phyloP scores from a whole-genome alignment of 805 yeast genomes.

The Candida namnaoensis region DNA sequence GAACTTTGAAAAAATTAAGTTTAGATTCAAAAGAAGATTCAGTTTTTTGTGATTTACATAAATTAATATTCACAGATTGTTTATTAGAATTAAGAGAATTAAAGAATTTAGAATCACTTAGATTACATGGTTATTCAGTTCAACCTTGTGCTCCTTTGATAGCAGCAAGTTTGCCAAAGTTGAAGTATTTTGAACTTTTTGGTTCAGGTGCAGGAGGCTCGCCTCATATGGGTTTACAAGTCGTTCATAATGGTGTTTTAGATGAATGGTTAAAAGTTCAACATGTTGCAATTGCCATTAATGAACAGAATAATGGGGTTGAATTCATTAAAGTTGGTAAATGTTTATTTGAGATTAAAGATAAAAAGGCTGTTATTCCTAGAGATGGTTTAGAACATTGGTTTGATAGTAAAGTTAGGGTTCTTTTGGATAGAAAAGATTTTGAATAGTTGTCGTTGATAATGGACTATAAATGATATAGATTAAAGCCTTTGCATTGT shows the following conservation, averaged over 20 bases:
- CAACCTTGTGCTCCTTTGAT: conserved; percentile 21
- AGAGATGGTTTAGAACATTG: conserved; percentile 37
- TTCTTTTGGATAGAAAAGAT: conserved; percentile 6
- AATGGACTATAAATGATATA: too few species aligned
- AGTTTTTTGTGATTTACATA: conserved; percentile 21
- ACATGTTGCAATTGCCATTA: conserved; percentile 37
- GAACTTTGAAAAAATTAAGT: conserved; percentile 24
- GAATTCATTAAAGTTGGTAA: conserved; percentile 38
- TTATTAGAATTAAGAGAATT: conserved; percentile 13
- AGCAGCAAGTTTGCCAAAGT: conserved; percentile 14
- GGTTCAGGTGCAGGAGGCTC: conserved; percentile 44
- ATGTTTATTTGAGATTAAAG: conserved; percentile 34
- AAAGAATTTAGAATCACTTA: conserved; percentile 23
- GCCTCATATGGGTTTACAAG: conserved; percentile 46
- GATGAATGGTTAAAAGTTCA: conserved; percentile 53
- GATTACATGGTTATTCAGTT: conserved; percentile 30
- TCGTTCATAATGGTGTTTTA: conserved; percentile 41
- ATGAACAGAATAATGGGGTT: conserved; percentile 20
- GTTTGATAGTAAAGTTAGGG: conserved; percentile 32
- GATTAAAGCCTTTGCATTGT: too few species aligned
- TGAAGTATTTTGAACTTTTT: conserved; percentile 32
- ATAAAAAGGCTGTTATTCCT: conserved; percentile 23
- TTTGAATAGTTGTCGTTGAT: background rate
- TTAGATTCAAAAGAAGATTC: conserved; percentile 32
- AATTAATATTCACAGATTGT: conserved; percentile 16